These are phyloP conservation scores for Plasmodium vivax DNA, from an alignment of 169 alveolate species.

Conservation along the genomic window DNA sequence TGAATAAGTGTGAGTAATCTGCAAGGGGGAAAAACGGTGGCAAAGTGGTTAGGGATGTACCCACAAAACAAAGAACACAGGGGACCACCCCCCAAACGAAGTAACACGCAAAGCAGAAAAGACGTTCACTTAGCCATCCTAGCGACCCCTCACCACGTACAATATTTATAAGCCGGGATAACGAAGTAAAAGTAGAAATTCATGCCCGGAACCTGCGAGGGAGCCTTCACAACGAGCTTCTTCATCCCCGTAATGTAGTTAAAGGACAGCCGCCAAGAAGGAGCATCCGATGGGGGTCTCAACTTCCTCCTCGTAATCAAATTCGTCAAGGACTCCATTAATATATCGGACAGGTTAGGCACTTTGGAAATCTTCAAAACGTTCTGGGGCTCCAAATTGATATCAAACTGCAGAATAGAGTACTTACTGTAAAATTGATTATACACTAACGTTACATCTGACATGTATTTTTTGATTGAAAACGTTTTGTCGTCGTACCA, in stretches of 20 bases:
- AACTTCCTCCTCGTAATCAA: not conserved
- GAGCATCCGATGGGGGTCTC: not conserved
- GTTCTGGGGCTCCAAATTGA: not conserved
- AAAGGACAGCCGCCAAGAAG: slow-evolving; percentile 41
- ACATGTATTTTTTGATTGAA: slow-evolving; percentile 32
- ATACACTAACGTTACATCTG: slow-evolving; percentile 13
- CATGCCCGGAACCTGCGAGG: slow-evolving; percentile 34
- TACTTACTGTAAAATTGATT: slow-evolving; percentile 6
- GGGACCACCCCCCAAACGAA: not conserved
- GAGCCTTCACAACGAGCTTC: not conserved
- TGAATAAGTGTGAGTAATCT: slow-evolving; percentile 36
- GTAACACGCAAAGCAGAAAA: not conserved
- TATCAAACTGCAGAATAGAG: not conserved
- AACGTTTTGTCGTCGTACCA: slow-evolving; percentile 9
- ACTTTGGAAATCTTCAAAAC: not conserved
- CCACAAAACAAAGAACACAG: not conserved
- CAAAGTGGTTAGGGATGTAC: not conserved
- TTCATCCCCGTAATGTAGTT: slow-evolving; percentile 30
- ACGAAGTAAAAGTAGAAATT: slow-evolving; percentile 8
- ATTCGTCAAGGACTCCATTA: slow-evolving; percentile 2
- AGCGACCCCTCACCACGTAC: not conserved
- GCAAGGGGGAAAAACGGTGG: not conserved
- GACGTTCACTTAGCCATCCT: not conserved
- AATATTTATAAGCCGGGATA: slow-evolving; percentile 7
- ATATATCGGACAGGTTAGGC: not conserved